Percentiles rank a stretch among this genome's conserved stretches.
These are phyloP conservation scores for Pichia sporocuriosa DNA, from an alignment of 805 yeast genomes.

Conservation along the genomic window DNA sequence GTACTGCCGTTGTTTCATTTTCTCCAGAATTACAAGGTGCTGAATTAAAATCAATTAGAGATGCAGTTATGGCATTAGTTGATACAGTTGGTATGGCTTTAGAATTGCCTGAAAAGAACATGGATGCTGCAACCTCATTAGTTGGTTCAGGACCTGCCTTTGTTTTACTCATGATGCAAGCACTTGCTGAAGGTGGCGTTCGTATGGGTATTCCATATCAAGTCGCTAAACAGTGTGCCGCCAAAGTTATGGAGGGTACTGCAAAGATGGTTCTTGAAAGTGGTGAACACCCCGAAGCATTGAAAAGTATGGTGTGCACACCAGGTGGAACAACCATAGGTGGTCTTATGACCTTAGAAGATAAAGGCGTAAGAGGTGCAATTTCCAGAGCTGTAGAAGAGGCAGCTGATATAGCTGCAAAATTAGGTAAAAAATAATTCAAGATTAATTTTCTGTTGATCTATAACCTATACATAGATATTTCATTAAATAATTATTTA, in stretches of 20 bases:
- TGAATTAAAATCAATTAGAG: slow-evolving; percentile 39
- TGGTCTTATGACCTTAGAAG: slow-evolving; percentile 89
- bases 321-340: slow-evolving; percentile 99
- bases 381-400: slow-evolving; percentile 86
- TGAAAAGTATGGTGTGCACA: slow-evolving; percentile 85
- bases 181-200: slow-evolving; percentile 90
- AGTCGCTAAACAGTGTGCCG: slow-evolving; percentile 78
- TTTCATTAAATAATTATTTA: too few species aligned
- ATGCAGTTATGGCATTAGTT: slow-evolving; percentile 45
- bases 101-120: slow-evolving; percentile 77
- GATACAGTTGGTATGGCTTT: slow-evolving; percentile 62
- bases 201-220: slow-evolving; percentile 88
- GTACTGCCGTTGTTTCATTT: slow-evolving; percentile 89
- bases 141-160: slow-evolving; percentile 98
- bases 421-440: slow-evolving; percentile 43
- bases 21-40: slow-evolving; percentile 29
- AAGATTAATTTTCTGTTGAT: too few species aligned
- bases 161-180: slow-evolving; percentile 80
- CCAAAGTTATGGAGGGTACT: slow-evolving; percentile 91
- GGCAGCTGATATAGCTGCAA: slow-evolving; percentile 75
- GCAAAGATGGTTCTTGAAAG: slow-evolving; percentile 81
- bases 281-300: slow-evolving; percentile 80
- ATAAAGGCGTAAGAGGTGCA: slow-evolving; percentile 78
- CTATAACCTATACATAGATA: too few species aligned
- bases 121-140: slow-evolving; percentile 93